phyloP scores from a whole-genome alignment of 2,329 filamentous ascomycete species.

The Neoscytalidium dimidiatum region DNA sequence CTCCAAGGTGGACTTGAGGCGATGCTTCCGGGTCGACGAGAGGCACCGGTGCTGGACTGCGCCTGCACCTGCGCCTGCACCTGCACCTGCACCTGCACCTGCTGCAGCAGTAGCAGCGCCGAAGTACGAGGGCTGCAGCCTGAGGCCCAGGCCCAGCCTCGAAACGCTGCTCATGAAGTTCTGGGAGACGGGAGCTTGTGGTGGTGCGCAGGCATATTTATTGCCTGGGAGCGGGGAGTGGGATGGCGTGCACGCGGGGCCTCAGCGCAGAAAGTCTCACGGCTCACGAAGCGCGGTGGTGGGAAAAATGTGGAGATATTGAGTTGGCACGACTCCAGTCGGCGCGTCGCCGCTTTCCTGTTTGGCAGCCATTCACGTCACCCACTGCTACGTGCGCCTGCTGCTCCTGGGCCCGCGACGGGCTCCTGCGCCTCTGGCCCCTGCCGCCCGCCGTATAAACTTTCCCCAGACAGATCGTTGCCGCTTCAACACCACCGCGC shows the following conservation, averaged over 20 bases:
- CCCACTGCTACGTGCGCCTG: background rate
- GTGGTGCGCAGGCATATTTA: conserved; percentile 6
- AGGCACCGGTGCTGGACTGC: conserved; percentile 3
- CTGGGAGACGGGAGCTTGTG: background rate
- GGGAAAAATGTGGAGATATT: conserved; percentile 6
- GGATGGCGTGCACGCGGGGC: background rate
- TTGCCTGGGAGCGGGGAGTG: background rate
- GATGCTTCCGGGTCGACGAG: conserved; percentile 2
- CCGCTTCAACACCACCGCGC: conserved; percentile 4
- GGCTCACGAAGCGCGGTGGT: background rate
- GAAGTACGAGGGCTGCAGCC: conserved; percentile 17
- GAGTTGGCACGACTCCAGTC: conserved; percentile 3
- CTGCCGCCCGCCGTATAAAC: conserved; percentile 14
- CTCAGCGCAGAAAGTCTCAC: background rate
- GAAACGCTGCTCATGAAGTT: conserved; percentile 15
- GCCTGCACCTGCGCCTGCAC: too few relatives aligned
- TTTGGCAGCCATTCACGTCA: conserved; percentile 10
- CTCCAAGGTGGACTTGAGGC: conserved; percentile 35
- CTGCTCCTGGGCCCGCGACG: background rate
- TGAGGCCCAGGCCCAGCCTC: conserved; percentile 17
- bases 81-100: too few relatives aligned
- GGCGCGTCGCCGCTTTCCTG: background rate
- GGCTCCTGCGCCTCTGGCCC: background rate
- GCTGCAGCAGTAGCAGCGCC: conserved; percentile 2
- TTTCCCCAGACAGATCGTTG: conserved; percentile 19